Conservation (phyloP, 441 rosid species). For the Cnidoscolus chayamansa region DNA sequence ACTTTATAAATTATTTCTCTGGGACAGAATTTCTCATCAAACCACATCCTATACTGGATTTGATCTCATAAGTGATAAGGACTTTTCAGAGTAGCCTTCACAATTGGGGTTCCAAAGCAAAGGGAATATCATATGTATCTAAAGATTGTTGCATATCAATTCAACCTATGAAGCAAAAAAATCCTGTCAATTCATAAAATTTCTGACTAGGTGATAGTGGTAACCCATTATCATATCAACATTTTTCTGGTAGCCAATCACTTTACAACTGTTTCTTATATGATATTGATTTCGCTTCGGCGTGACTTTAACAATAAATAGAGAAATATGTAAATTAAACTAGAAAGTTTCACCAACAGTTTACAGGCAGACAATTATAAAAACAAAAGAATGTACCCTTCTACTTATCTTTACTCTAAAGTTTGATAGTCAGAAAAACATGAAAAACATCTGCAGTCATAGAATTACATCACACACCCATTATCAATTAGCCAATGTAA, state of each 20-base stretch:
- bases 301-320: background rate
- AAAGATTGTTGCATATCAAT: background rate
- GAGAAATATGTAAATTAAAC: background rate
- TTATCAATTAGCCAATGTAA: slow-evolving; percentile 87
- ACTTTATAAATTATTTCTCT: background rate
- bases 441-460: slow-evolving; percentile 5
- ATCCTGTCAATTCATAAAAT: background rate
- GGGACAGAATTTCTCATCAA: slow-evolving; percentile 1
- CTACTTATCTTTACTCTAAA: background rate
- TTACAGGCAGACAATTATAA: background rate
- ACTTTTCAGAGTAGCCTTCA: background rate
- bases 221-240: background rate
- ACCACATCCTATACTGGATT: background rate
- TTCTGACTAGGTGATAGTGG: too few relatives aligned
- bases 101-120: background rate
- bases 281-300: background rate
- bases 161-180: background rate
- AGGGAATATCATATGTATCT: background rate
- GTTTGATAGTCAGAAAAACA: background rate
- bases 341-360: background rate
- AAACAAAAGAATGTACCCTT: background rate
- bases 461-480: slow-evolving; percentile 46
- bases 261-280: background rate
- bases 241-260: background rate
- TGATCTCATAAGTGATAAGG: background rate